A percentile compares a stretch with the other conserved stretches of the same genome.
These are phyloP conservation scores for Schizochytrium sp. DNA, from an alignment of 108 stramenopile species.

Conservation along the genomic window DNA sequence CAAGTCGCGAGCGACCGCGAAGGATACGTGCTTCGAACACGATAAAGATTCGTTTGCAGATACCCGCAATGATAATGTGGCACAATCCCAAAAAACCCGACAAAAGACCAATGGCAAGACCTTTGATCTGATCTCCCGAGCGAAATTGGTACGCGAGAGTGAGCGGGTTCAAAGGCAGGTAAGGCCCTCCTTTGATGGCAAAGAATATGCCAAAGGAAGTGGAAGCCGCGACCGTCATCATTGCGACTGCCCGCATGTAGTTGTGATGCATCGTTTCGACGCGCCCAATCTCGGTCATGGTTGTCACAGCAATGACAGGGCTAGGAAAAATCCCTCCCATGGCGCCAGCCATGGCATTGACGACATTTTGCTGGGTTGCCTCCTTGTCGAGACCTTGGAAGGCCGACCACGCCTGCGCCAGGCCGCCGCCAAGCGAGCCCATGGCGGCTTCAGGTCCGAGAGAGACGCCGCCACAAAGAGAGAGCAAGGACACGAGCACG, in stretches of 20 bases:
- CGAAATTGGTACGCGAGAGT: neutral
- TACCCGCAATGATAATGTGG: neutral
- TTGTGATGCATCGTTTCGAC: neutral
- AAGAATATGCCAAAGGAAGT: neutral
- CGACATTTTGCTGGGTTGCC: neutral
- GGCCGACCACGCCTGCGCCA: neutral
- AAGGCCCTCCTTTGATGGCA: neutral
- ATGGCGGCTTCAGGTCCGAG: slow-evolving; percentile 5
- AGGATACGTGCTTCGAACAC: neutral
- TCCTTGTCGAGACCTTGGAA: neutral
- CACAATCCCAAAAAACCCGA: neutral
- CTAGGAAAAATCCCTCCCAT: neutral
- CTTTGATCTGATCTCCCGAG: neutral
- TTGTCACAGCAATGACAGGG: neutral
- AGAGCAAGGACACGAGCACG: neutral
- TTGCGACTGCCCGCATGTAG: neutral
- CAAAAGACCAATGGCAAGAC: neutral
- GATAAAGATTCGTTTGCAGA: neutral
- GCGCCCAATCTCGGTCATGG: neutral
- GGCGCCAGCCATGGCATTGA: neutral
- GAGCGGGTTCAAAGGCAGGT: neutral
- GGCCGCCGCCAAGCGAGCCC: neutral
- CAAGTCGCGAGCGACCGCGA: neutral
- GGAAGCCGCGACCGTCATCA: neutral
- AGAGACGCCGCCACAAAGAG: neutral